These are phyloP conservation scores for Tuber borchii DNA, from an alignment of 495 filamentous ascomycete species.

Conservation along the genomic window DNA sequence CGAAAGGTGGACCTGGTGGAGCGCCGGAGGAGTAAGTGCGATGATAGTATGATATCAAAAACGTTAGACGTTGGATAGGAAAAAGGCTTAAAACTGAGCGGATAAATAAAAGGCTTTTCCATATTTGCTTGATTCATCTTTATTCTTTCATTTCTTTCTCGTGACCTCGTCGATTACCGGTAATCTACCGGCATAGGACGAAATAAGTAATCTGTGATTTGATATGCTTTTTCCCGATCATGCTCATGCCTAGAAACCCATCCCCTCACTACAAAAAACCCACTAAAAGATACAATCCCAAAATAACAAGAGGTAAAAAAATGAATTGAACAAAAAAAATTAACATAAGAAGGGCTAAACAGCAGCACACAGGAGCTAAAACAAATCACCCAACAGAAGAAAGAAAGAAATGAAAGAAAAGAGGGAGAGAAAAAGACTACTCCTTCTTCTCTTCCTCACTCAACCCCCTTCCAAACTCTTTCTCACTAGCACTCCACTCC, in stretches of 20 bases:
- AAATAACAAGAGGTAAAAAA: background rate
- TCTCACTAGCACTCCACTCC: slow-evolving; percentile 68
- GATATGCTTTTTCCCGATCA: background rate
- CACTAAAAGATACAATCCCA: background rate
- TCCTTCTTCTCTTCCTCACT: slow-evolving; percentile 29
- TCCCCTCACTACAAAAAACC: background rate
- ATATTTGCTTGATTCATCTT: background rate
- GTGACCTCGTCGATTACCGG: background rate
- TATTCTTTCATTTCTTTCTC: background rate
- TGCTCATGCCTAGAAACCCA: background rate
- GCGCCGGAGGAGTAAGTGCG: slow-evolving; percentile 27
- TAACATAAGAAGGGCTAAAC: background rate
- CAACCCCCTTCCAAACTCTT: slow-evolving; percentile 48
- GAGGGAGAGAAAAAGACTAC: background rate
- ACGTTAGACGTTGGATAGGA: background rate
- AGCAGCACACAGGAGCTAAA: background rate
- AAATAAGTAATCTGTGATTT: background rate
- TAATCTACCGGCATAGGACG: background rate
- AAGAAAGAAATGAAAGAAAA: background rate
- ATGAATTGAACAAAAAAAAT: background rate
- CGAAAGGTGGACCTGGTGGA: slow-evolving; percentile 30
- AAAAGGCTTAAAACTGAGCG: background rate
- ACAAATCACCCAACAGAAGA: background rate
- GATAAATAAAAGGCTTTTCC: background rate
- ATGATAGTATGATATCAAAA: background rate